Evolutionary conservation across 1,139 yeast genomes (phyloP), one percentile per base, ranked within the genome.

Genomic region (Lipomyces yarrowii): DNA sequence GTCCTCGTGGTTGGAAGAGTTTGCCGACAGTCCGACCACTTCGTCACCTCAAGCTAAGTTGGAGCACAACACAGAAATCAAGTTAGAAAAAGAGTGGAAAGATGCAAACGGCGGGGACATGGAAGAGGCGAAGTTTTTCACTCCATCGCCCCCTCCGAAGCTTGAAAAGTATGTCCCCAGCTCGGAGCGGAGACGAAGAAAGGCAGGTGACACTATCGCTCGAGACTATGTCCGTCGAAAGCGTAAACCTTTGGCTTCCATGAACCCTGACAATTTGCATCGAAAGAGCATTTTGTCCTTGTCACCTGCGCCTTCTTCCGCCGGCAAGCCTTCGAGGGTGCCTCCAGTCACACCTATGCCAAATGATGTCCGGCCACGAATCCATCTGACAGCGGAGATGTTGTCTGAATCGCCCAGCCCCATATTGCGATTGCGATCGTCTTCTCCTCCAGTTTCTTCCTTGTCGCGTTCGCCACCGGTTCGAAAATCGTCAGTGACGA

Each of bases 1-100:
- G 4, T 59, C 59, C 55, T 65, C 64, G 33, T 73, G 74, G 74
- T 18, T 54, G n/a, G 60, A 59, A n/a, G 69, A 64, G 21, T 71
- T 61, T 57, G 68, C 37, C 10, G 39, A 57, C 15, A 5, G 42
- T 37, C 62, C 5, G 23, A 23, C 30, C 10, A 7, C 15, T 8
- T 3, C 8, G 8, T 21, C 18, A 33, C 32, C n/a, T 23, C 33
- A 2, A n/a, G 18, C 33, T n/a, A 23, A 26, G 23, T 13, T 52
- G 55, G 48, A 30, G 30, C 33, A 52, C 55, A 26, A 52, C 3
- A 15, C 15, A n/a, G 18, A 52, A 52, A 21, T 52, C 2, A 52
- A 52, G 7, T n/a, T 13, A 52, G 55, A 26, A 52, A 13, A 15
- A 8, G 55, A 15, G 33, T 11, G 8, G 33, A 5, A 52, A 26